phyloP scores from a whole-genome alignment of 345 rosid genomes.

The Populus simonii region DNA sequence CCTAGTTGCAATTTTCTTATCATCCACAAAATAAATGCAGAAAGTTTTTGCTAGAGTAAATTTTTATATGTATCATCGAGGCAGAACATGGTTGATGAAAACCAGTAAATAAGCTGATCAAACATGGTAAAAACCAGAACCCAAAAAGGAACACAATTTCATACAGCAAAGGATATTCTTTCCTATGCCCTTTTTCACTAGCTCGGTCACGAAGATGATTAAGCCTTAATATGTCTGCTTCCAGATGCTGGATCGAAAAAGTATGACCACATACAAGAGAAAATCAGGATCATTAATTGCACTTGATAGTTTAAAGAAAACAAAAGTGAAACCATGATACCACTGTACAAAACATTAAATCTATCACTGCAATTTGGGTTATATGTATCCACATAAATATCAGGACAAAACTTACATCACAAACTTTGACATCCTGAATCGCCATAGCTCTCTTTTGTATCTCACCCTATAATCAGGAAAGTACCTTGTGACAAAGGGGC shows the following conservation, averaged over 20 bases:
- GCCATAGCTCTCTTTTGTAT: slow-evolving; percentile 60
- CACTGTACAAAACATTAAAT: background rate
- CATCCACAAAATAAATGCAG: too few species aligned
- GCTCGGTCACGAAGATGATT: slow-evolving; percentile 83
- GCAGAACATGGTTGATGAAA: background rate
- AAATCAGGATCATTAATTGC: background rate
- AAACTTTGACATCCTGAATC: slow-evolving; percentile 59
- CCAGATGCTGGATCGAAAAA: slow-evolving; percentile 52
- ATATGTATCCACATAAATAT: background rate
- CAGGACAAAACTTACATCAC: slow-evolving; percentile 51
- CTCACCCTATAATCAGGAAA: slow-evolving; percentile 57
- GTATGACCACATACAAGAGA: slow-evolving; percentile 9
- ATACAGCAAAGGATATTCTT: slow-evolving; percentile 81
- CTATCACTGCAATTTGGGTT: background rate
- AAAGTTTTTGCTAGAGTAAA: too few species aligned
- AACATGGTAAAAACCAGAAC: background rate
- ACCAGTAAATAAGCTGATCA: too few species aligned
- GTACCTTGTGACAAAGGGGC: background rate
- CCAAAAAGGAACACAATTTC: background rate
- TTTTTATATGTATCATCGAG: too few species aligned
- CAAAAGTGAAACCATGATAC: too few species aligned
- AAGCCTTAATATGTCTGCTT: slow-evolving; percentile 59
- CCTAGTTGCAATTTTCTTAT: too few species aligned
- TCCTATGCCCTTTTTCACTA: slow-evolving; percentile 66
- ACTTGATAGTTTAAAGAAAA: background rate